phyloP scores from a whole-genome alignment of 306 rosid genomes.

The Abrus precatorius region DNA sequence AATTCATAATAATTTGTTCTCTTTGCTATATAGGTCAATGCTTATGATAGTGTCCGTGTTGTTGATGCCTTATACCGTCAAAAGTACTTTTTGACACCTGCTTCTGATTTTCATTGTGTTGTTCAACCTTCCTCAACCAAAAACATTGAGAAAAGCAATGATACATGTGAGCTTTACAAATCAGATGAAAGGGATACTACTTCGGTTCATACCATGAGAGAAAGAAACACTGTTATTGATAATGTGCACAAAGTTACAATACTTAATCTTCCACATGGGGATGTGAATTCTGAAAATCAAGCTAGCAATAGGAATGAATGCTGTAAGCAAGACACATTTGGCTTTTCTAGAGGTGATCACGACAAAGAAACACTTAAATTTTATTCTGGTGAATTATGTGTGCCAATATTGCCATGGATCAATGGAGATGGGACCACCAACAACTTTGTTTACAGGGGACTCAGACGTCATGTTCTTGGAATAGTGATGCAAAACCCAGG shows the following conservation, averaged over 20 bases:
- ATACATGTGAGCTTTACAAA: constrained; percentile 38
- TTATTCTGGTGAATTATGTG: constrained; percentile 59
- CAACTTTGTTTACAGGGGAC: constrained; percentile 79
- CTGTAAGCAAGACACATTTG: constrained; percentile 47
- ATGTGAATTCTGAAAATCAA: constrained; percentile 53
- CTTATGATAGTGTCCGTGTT: constrained; percentile 73
- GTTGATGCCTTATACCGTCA: constrained; percentile 77
- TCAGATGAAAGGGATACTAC: constrained; percentile 39
- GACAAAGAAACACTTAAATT: constrained; percentile 51
- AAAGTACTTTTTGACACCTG: constrained; percentile 79
- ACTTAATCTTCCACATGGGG: constrained; percentile 74
- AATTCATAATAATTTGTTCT: constrained; percentile 9
- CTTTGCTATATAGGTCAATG: constrained; percentile 75
- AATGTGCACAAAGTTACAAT: constrained; percentile 83
- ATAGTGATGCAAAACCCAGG: constrained; percentile 98
- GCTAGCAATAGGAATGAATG: constrained; percentile 49
- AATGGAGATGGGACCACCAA: constrained; percentile 94
- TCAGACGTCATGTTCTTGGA: constrained; percentile 81
- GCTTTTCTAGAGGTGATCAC: constrained; percentile 46
- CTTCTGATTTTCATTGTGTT: constrained; percentile 52
- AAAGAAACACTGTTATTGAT: constrained; percentile 47
- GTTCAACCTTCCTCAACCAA: constrained; percentile 59
- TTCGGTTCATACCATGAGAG: constrained; percentile 50
- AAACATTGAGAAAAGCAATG: constrained; percentile 46
- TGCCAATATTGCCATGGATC: constrained; percentile 93